These are phyloP conservation scores for Gossypium lobatum DNA, from an alignment of 441 rosid genomes.

Conservation along the genomic window DNA sequence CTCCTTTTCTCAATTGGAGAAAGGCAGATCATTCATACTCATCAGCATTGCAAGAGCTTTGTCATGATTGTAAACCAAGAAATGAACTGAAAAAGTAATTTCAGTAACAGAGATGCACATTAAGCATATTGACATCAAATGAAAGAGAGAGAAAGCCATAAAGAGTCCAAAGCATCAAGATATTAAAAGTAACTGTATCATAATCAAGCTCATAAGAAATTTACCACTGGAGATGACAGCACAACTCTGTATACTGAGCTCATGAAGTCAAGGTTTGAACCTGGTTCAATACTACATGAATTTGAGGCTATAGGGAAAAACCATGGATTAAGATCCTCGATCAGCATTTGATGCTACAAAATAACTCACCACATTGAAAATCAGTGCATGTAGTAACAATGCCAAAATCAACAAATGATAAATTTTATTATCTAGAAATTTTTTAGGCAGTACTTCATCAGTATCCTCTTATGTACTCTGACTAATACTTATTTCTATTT, in stretches of 20 bases:
- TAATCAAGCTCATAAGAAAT: slow-evolving; percentile 6
- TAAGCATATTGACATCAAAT: not conserved
- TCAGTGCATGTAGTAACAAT: not conserved
- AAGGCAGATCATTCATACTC: not conserved
- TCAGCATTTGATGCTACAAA: slow-evolving; percentile 39
- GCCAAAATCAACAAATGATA: not conserved
- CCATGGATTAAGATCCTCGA: slow-evolving; percentile 74
- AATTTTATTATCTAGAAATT: not conserved
- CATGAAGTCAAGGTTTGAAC: slow-evolving; percentile 76
- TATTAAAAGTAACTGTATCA: not conserved
- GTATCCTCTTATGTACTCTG: not conserved
- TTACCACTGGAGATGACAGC: slow-evolving; percentile 93
- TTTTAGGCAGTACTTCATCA: not conserved
- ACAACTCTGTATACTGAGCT: slow-evolving; percentile 60
- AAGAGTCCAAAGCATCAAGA: slow-evolving; percentile 5
- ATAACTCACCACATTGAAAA: slow-evolving; percentile 10
- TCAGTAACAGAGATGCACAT: not conserved
- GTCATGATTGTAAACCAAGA: not conserved
- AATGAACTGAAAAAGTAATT: not conserved
- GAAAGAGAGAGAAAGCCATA: not conserved
- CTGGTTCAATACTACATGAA: slow-evolving; percentile 54
- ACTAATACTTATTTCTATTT: not conserved
- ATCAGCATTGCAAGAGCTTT: not conserved
- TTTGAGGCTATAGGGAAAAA: slow-evolving; percentile 71
- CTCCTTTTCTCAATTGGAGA: not conserved